These are phyloP conservation scores for Nannizziopsis arthrosporioides DNA, from an alignment of 2,329 filamentous ascomycete genomes.

Conservation along the genomic window DNA sequence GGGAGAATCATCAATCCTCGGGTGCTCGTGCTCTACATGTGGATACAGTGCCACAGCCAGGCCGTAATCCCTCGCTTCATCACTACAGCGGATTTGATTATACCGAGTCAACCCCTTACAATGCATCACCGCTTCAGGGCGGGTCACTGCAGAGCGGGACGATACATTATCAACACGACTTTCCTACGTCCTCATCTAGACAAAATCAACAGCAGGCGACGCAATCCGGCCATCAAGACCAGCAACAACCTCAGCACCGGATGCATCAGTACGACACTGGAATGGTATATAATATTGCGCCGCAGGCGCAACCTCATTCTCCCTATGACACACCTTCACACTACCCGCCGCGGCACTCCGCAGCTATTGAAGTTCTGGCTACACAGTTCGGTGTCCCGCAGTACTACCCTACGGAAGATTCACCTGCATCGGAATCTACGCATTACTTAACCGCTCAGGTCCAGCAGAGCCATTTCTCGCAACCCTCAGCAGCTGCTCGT, in stretches of 20 bases:
- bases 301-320: constrained; percentile 48
- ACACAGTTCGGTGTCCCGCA: constrained; percentile 57
- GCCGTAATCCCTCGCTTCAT: constrained; percentile 27
- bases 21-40: constrained; percentile 22
- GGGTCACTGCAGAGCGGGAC: constrained; percentile 40
- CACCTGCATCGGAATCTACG: constrained; percentile 49
- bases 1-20: constrained; percentile 23
- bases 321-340: constrained; percentile 64
- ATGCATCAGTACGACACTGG: constrained; percentile 48
- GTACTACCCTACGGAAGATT: constrained; percentile 59
- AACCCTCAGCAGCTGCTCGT: constrained; percentile 47
- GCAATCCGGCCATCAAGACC: constrained; percentile 26
- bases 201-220: constrained; percentile 20
- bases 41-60: constrained; percentile 27
- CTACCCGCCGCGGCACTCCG: constrained; percentile 64
- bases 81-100: constrained; percentile 43
- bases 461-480: constrained; percentile 45
- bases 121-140: constrained; percentile 41
- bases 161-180: constrained; percentile 57
- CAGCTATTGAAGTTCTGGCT: constrained; percentile 64
- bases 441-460: constrained; percentile 56
- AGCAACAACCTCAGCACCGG: constrained; percentile 41
- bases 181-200: constrained; percentile 35
- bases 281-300: constrained; percentile 70
- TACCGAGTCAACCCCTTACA: constrained; percentile 43